Evolutionary conservation across 2,329 filamentous ascomycete species (phyloP), one percentile per base, ranked within the genome.

Genomic region (Epicoccum nigrum): DNA sequence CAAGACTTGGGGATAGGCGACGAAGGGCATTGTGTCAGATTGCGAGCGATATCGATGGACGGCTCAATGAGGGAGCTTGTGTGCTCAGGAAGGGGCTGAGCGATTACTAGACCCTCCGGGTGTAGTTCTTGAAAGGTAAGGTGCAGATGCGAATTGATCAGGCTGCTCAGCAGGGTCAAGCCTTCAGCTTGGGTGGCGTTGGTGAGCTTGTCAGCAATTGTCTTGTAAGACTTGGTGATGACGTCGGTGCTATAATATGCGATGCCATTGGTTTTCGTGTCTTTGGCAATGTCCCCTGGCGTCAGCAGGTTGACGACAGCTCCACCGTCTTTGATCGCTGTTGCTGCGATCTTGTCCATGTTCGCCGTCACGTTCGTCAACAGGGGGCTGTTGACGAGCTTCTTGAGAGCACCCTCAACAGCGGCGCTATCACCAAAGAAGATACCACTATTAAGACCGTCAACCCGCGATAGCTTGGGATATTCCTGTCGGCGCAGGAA

Each of bases 111-210:
- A 23, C 94, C 93, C 31, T 83, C 80, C 1, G 83, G 78, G 72
- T 94, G 96, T 17, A 80, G 80, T 62, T 87, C 89, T 67, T 95
- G 91, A 84, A 94, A 97, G 9, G 86, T 88, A 45, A 82, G 82
- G 69, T 97, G 92, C 4, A 97, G 80, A 71, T 97, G 94, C 2
- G 87, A 83, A 65, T 89, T 92, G 69, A 97, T 89, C 52, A 97
- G 81, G 37, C 83, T 77, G 51, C 88, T 87, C 27, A 97, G 83
- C 42, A 82, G 78, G 45, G 76, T 74, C 19, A 93, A 78, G 2
- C 88, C 90, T 37, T 80, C 77, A 23, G 83, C 81, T 12, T 81
- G 81, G 46, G 70, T 69, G n/a, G 65, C 65, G 27, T 80, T 77
- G 40, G 76, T 70, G 32, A 91, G 79, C 46, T 83, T 83, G 42